Percentiles rank a stretch among this genome's conserved stretches.
These are phyloP conservation scores for Aspergillus oerlinghausenensis DNA, from an alignment of 2,329 filamentous ascomycete genomes.

Conservation along the genomic window DNA sequence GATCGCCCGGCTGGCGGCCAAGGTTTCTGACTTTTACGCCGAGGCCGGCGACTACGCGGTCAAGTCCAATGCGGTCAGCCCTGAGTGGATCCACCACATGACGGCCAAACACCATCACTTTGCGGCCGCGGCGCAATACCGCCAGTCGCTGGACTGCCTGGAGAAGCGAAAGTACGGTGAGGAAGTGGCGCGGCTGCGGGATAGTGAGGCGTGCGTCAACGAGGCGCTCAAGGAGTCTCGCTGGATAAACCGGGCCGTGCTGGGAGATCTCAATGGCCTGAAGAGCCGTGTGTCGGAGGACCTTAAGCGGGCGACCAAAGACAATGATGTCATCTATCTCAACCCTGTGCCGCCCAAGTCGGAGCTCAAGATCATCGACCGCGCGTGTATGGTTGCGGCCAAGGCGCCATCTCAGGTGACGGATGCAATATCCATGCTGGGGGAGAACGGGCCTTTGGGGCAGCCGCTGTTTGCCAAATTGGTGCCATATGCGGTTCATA, in stretches of 20 bases:
- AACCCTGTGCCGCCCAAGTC: slow-evolving; percentile 80
- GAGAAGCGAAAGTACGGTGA: slow-evolving; percentile 95
- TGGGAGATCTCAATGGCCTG: slow-evolving; percentile 75
- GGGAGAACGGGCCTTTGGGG: slow-evolving; percentile 75
- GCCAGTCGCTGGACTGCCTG: slow-evolving; percentile 82
- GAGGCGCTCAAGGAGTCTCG: slow-evolving; percentile 81
- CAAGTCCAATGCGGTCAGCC: slow-evolving; percentile 83
- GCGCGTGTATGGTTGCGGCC: slow-evolving; percentile 81
- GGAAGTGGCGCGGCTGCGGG: slow-evolving; percentile 79
- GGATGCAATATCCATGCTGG: slow-evolving; percentile 73
- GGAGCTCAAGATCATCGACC: slow-evolving; percentile 77
- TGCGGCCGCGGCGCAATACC: slow-evolving; percentile 88
- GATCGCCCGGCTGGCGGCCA: slow-evolving; percentile 84
- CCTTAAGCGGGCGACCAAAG: slow-evolving; percentile 85
- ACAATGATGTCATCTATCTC: slow-evolving; percentile 94
- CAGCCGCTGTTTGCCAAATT: slow-evolving; percentile 82
- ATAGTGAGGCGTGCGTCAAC: slow-evolving; percentile 75
- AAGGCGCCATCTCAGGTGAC: slow-evolving; percentile 77
- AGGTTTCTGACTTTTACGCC: slow-evolving; percentile 87
- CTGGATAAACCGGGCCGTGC: slow-evolving; percentile 75
- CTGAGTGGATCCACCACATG: slow-evolving; percentile 97
- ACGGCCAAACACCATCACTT: slow-evolving; percentile 97
- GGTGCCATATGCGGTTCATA: slow-evolving; percentile 91
- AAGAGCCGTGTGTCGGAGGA: slow-evolving; percentile 82
- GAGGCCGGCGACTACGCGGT: slow-evolving; percentile 78